Base-by-base conservation (phyloP, 495 filamentous ascomycete genomes). In the Xylaria intraflava region DNA sequence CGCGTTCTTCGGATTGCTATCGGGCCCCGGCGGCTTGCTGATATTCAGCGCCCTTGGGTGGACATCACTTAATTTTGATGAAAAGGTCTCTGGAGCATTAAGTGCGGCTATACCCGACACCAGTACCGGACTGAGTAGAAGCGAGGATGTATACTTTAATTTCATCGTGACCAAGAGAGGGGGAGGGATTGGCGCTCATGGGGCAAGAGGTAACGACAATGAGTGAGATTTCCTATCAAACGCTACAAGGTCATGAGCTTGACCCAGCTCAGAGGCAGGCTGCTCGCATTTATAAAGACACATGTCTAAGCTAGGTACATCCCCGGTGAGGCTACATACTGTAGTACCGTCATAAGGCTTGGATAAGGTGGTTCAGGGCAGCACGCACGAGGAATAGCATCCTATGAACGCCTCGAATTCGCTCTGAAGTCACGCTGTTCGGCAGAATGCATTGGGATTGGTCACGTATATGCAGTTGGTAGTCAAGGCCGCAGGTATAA, bases 1-100 rank as follows among this genome's bases (percentile, higher is more conserved):
- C 27, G 58, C 66, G 36, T 71, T 75, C 63, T 69, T 72, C 0
- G 57, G 33, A 12, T 62, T 59, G 8, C 41, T 46, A 53, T 53
- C 43, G 22, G 42, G 20, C 23, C 43, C 27, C 6, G 8, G 23
- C 8, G 47, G 22, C 8, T 29, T 41, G n/a, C 2, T 43, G 2
- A 26, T 35, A 3, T 49, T 27, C 26, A 49, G 2, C 6, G 53
- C 35, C 17, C 12, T 46, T 26, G 50, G 36, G 20, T 45, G 12
- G 22, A 23, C 26, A 38, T 6, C 20, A 7, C 36, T 5, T 11
- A n/a, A 30, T n/a, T 6, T 8, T 14, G 40, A 27, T 19, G 40
- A 38, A 19, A 2, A 12, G 4, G 0, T 52, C 17, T 8, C 33
- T 26, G 22, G 40, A 41, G 14, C 22, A 17, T 45, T 29, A 0